Evolutionary conservation across 2,329 filamentous ascomycete species (phyloP).

Genomic region (Dactylellina parvicollis): DNA sequence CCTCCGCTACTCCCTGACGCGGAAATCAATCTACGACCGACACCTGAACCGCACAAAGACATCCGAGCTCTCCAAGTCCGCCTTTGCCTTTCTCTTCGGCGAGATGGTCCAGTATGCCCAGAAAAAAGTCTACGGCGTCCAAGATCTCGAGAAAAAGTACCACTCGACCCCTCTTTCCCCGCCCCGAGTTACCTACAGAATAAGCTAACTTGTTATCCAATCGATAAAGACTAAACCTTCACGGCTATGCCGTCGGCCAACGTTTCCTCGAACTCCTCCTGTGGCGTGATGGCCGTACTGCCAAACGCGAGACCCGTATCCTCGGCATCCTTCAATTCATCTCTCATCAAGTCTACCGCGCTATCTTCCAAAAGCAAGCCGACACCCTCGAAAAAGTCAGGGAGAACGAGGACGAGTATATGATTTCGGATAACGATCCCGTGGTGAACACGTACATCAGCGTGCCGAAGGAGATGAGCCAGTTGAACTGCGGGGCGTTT

Average conservation of each 20-base stretch:
- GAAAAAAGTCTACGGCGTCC: slow-evolving; percentile 85
- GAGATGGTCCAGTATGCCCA: slow-evolving; percentile 98
- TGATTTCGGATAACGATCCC: slow-evolving; percentile 98
- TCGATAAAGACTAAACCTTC: slow-evolving; percentile 76
- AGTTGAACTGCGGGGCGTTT: slow-evolving; percentile 95
- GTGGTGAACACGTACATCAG: slow-evolving; percentile 93
- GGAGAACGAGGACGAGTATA: slow-evolving; percentile 91
- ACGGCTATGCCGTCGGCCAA: slow-evolving; percentile 92
- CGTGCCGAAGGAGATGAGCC: slow-evolving; percentile 92
- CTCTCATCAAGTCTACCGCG: slow-evolving; percentile 88
- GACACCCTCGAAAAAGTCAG: slow-evolving; percentile 91
- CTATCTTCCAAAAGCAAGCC: slow-evolving; percentile 89
- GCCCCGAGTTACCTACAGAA: background rate
- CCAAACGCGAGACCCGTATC: slow-evolving; percentile 84
- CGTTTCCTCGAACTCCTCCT: slow-evolving; percentile 95
- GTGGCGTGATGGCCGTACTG: slow-evolving; percentile 77
- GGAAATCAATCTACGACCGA: slow-evolving; percentile 97
- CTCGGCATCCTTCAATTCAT: slow-evolving; percentile 94
- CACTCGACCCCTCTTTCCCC: background rate
- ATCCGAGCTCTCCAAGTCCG: slow-evolving; percentile 87
- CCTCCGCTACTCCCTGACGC: slow-evolving; percentile 87
- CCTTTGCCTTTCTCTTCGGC: slow-evolving; percentile 94
- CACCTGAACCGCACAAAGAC: slow-evolving; percentile 90
- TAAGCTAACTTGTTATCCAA: background rate
- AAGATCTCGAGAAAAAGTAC: slow-evolving; percentile 90